Evolutionary conservation across 2,329 filamentous ascomycete genomes (phyloP).

Genomic region (Alternaria tenuissima): DNA sequence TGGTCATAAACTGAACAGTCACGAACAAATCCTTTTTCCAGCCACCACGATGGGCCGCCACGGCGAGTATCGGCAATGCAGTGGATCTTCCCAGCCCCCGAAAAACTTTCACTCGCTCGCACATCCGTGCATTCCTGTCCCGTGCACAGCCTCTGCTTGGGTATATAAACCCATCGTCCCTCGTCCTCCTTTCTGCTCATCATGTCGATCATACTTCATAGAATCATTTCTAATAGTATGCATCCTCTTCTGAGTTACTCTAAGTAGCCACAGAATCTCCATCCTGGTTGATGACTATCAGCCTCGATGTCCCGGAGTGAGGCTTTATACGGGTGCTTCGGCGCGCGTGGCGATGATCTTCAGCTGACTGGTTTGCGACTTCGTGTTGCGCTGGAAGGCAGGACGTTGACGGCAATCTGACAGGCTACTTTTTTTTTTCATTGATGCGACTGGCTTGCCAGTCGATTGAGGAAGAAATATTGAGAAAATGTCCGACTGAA

Average conservation of each 20-base stretch:
- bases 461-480: conserved; percentile 42
- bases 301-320: conserved; percentile 93
- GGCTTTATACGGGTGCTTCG: conserved; percentile 71
- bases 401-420: conserved; percentile 87
- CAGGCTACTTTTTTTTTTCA: conserved; percentile 62
- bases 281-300: conserved; percentile 91
- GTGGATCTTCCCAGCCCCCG: background rate
- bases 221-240: conserved; percentile 87
- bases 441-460: conserved; percentile 43
- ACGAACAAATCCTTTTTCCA: background rate
- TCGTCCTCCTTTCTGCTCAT: conserved; percentile 2
- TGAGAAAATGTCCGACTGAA: too few relatives aligned
- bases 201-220: conserved; percentile 28
- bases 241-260: conserved; percentile 90
- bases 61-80: background rate
- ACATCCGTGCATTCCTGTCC: conserved; percentile 23
- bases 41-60: background rate
- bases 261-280: conserved; percentile 87
- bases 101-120: background rate
- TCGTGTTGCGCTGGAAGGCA: conserved; percentile 78
- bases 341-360: conserved; percentile 97
- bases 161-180: background rate
- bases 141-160: background rate
- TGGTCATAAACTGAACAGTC: background rate
- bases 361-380: conserved; percentile 74